These are phyloP conservation scores for Inosperma sp. DNA, from an alignment of 768 basidiomycete genomes.

Conservation along the genomic window DNA sequence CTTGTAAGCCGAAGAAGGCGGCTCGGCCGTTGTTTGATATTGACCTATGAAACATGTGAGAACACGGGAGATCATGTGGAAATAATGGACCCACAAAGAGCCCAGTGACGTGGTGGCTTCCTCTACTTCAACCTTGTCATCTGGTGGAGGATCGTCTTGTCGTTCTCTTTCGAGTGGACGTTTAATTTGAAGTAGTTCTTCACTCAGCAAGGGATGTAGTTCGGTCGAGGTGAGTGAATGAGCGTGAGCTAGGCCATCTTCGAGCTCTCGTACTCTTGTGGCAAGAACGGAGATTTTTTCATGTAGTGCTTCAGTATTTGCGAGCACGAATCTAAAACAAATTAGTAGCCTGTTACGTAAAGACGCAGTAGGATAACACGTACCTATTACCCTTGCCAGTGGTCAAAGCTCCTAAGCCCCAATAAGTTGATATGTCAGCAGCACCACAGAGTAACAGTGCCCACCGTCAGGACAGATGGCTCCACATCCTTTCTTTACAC, in stretches of 20 bases:
- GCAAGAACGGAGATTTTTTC: conserved; percentile 61
- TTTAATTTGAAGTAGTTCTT: conserved; percentile 62
- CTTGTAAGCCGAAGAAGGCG: conserved; percentile 61
- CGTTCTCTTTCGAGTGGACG: conserved; percentile 62
- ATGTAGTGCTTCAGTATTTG: conserved; percentile 65
- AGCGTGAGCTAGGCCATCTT: conserved; percentile 56
- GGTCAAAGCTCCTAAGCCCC: conserved; percentile 53
- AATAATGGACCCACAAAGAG: conserved; percentile 44
- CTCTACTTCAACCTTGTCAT: conserved; percentile 43
- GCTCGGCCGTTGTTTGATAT: conserved; percentile 59
- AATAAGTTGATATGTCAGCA: conserved; percentile 13
- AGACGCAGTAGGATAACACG: conserved; percentile 4
- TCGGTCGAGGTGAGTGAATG: conserved; percentile 45
- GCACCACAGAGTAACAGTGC: conserved; percentile 11
- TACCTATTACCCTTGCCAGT: conserved; percentile 73
- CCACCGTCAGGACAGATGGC: conserved; percentile 66
- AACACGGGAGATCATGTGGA: neutral
- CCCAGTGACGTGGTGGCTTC: conserved; percentile 63
- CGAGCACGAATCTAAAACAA: conserved; percentile 55
- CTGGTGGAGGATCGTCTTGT: conserved; percentile 32
- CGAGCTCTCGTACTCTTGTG: conserved; percentile 60
- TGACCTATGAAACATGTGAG: conserved; percentile 37
- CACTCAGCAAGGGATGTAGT: conserved; percentile 53
- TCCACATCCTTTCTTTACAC: conserved; percentile 53
- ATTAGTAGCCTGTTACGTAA: conserved; percentile 7